Conservation (phyloP, 2,329 filamentous ascomycete species). For the Achaetomium macrosporum region DNA sequence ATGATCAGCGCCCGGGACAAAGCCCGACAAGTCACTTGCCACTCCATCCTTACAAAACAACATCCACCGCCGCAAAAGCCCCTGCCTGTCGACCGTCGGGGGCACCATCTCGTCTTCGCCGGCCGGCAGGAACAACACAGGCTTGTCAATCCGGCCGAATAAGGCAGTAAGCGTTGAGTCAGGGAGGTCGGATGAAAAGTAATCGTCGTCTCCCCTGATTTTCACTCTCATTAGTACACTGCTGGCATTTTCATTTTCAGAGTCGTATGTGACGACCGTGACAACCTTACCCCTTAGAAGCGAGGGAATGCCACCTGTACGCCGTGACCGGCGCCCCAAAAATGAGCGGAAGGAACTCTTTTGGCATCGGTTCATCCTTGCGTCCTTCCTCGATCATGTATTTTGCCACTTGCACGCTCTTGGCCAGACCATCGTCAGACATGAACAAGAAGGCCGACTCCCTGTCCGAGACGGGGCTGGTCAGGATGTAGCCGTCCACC, state of each 20-base stretch:
- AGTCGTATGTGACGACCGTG: no score
- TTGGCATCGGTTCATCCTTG: conserved; percentile 50
- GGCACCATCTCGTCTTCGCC: conserved; percentile 62
- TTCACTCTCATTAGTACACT: no score
- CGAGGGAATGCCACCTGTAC: conserved; percentile 47
- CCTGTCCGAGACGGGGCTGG: conserved; percentile 72
- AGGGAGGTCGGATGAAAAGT: conserved; percentile 71
- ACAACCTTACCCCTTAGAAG: conserved; percentile 43
- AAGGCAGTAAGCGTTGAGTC: conserved; percentile 50
- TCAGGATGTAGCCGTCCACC: conserved; percentile 70
- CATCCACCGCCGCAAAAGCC: conserved; percentile 53
- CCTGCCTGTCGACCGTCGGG: conserved; percentile 49
- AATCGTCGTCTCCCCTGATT: conserved; percentile 70
- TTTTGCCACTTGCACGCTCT: conserved; percentile 44
- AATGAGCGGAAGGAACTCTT: conserved; percentile 34
- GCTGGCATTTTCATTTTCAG: no score
- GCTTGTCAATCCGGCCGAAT: conserved; percentile 58
- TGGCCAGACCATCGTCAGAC: conserved; percentile 32
- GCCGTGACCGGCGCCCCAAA: conserved; percentile 43
- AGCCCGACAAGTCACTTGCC: conserved; percentile 45
- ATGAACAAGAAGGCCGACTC: conserved; percentile 44
- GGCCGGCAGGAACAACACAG: conserved; percentile 59
- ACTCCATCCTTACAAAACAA: conserved; percentile 35
- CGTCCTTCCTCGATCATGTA: conserved; percentile 50
- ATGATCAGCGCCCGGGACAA: conserved; percentile 48